Evolutionary conservation across 164 flowering plant species (phyloP).

Genomic region (Cinnamomum micranthum): DNA sequence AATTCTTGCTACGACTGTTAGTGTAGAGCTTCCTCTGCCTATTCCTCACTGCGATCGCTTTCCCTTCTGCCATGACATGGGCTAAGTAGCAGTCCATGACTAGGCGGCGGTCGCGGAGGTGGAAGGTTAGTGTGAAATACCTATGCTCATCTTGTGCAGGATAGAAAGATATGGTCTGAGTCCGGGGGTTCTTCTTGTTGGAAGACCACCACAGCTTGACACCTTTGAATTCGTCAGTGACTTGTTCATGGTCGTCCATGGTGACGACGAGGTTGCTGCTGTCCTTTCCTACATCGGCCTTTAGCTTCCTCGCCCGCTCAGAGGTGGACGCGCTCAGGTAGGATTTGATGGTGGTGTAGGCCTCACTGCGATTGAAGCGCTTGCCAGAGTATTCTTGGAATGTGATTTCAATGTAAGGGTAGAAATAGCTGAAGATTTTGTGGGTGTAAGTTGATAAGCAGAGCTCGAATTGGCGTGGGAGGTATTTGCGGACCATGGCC

Average conservation of each 20-base stretch:
- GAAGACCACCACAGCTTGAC: constrained; percentile 41
- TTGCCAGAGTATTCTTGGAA: constrained; percentile 48
- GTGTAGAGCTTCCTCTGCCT: constrained; percentile 58
- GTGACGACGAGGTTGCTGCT: constrained; percentile 32
- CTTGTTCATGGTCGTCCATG: constrained; percentile 55
- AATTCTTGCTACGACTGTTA: constrained; percentile 28
- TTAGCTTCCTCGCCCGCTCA: constrained; percentile 43
- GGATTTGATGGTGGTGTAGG: constrained; percentile 44
- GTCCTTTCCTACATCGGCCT: constrained; percentile 37
- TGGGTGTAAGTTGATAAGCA: constrained; percentile 24
- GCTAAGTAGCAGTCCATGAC: constrained; percentile 36
- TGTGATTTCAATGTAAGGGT: constrained; percentile 42
- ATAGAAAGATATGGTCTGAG: constrained; percentile 9
- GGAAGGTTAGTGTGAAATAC: constrained; percentile 44
- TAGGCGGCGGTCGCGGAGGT: constrained; percentile 33
- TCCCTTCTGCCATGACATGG: constrained; percentile 44
- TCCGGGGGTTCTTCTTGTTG: constrained; percentile 10
- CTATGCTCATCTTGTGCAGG: constrained; percentile 28
- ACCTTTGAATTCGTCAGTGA: constrained; percentile 43
- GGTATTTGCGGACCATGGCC: constrained; percentile 39
- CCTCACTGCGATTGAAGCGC: constrained; percentile 40
- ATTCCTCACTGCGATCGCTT: constrained; percentile 30
- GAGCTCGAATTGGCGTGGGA: constrained; percentile 29
- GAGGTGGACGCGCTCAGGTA: constrained; percentile 45
- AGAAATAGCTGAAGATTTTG: constrained; percentile 17